phyloP scores from a whole-genome alignment of 768 basidiomycete species.

The Nidularia sp. region DNA sequence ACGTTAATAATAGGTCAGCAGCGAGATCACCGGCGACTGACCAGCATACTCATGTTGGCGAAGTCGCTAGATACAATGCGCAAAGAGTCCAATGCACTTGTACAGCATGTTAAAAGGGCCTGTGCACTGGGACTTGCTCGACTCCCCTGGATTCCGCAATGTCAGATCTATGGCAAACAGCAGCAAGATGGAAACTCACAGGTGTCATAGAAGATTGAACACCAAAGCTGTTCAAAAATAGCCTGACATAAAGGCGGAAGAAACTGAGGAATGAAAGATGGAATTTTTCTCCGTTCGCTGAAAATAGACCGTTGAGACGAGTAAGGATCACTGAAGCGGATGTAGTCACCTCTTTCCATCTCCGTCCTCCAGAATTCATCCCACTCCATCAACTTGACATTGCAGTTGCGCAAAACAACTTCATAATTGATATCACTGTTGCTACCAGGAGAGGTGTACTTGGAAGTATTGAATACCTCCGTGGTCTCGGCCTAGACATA shows the following conservation, averaged over 20 bases:
- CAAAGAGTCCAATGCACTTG: conserved; percentile 68
- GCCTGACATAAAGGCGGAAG: conserved; percentile 73
- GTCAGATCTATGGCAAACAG: not conserved
- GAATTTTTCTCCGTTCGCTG: conserved; percentile 71
- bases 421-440: conserved; percentile 72
- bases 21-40: conserved; percentile 23
- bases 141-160: conserved; percentile 36
- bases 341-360: conserved; percentile 59
- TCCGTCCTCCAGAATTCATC: conserved; percentile 66
- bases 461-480: conserved; percentile 61
- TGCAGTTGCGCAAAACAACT: conserved; percentile 66
- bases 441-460: conserved; percentile 32
- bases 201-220: conserved; percentile 60
- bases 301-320: conserved; percentile 3
- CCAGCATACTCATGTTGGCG: conserved; percentile 69
- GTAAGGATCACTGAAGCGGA: not conserved
- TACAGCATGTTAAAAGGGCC: conserved; percentile 68
- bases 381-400: conserved; percentile 71
- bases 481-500: conserved; percentile 67
- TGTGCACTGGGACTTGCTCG: conserved; percentile 59
- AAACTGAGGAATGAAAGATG: conserved; percentile 72
- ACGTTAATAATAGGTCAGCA: not conserved
- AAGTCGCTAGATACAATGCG: conserved; percentile 74
- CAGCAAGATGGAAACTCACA: conserved; percentile 27
- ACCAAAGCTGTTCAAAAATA: conserved; percentile 84